These are phyloP conservation scores for Papiliotrema terrestris DNA, from an alignment of 1,284 basidiomycete species.

Conservation along the genomic window DNA sequence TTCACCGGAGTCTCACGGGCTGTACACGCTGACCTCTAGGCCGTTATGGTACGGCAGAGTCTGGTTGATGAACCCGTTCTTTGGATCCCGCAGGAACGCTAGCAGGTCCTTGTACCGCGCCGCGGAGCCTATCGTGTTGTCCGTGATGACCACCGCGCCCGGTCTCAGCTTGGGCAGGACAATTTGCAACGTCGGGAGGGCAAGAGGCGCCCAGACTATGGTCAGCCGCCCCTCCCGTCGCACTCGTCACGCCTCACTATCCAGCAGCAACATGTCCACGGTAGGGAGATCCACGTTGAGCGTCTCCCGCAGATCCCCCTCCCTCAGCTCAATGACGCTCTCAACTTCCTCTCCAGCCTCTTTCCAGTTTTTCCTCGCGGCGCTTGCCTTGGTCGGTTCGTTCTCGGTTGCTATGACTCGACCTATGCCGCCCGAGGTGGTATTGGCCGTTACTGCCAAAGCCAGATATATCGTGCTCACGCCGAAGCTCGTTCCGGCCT, in stretches of 20 bases:
- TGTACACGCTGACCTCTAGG: conserved; percentile 23
- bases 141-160: conserved; percentile 19
- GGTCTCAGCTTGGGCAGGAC: conserved; percentile 21
- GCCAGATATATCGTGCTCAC: conserved; percentile 37
- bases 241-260: conserved; percentile 22
- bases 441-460: conserved; percentile 20
- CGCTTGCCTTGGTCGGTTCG: conserved; percentile 21
- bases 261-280: conserved; percentile 28
- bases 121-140: conserved; percentile 17
- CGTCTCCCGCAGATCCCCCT: conserved; percentile 33
- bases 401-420: conserved; percentile 31
- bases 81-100: conserved; percentile 10
- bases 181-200: conserved; percentile 22
- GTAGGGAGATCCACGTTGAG: conserved; percentile 16
- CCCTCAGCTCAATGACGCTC: conserved; percentile 25
- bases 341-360: conserved; percentile 19
- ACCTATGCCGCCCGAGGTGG: conserved; percentile 7
- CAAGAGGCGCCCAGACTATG: conserved; percentile 30
- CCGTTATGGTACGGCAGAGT: conserved; percentile 26
- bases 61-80: conserved; percentile 13
- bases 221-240: neutral
- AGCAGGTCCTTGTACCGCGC: conserved; percentile 23
- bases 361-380: conserved; percentile 19
- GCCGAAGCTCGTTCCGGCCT: conserved; percentile 34
- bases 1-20: no score